Conservation (phyloP, 495 filamentous ascomycete genomes). For the Penicillium robsamsonii region DNA sequence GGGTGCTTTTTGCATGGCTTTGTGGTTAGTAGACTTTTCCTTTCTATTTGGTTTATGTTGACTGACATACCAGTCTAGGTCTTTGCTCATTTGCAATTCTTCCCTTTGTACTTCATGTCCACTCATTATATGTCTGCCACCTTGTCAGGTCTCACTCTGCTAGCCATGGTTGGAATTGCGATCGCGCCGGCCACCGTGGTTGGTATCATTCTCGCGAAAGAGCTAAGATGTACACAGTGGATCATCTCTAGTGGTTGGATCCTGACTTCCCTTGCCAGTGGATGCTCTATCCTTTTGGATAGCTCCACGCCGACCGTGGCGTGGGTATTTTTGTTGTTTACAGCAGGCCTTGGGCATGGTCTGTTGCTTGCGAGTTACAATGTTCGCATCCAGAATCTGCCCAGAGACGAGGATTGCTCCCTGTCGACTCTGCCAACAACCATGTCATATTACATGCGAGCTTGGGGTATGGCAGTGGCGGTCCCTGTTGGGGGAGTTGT, state of each 20-base stretch:
- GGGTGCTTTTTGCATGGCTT: constrained; percentile 52
- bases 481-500: constrained; percentile 59
- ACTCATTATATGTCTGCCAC: constrained; percentile 54
- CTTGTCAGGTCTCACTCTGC: constrained; percentile 56
- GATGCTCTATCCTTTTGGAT: constrained; percentile 51
- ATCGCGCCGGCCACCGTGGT: constrained; percentile 47
- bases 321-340: constrained; percentile 54
- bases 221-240: constrained; percentile 47
- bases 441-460: constrained; percentile 59
- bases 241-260: constrained; percentile 56
- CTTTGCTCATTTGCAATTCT: constrained; percentile 54
- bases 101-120: constrained; percentile 63
- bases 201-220: constrained; percentile 47
- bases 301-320: constrained; percentile 39
- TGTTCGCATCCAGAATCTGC: constrained; percentile 42
- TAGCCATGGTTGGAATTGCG: constrained; percentile 45
- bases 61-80: constrained; percentile 24
- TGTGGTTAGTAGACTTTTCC: constrained; percentile 40
- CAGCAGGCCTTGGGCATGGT: constrained; percentile 54
- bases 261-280: constrained; percentile 44
- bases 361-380: constrained; percentile 52
- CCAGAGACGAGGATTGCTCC: constrained; percentile 11
- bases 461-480: constrained; percentile 62
- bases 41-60: constrained; percentile 1
- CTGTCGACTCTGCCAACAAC: constrained; percentile 29